Conservation (phyloP, 169 alveolate genomes). For the Neospora caninum region DNA sequence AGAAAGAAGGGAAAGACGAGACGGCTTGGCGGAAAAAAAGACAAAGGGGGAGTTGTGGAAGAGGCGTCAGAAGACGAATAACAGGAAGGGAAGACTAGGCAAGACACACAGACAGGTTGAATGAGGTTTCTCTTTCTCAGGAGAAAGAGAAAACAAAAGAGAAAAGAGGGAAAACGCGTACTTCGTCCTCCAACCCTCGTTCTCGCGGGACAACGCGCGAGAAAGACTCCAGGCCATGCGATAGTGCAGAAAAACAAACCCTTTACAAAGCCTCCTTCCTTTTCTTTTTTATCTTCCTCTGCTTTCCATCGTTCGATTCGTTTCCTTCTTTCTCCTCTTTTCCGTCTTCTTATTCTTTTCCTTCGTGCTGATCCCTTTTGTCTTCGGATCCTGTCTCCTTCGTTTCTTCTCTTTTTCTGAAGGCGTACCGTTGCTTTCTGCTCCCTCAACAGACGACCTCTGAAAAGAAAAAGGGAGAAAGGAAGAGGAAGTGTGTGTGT, state of each 20-base stretch:
- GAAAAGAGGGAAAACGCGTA: background rate
- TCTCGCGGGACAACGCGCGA: background rate
- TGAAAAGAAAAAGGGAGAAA: background rate
- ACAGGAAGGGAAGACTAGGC: no score
- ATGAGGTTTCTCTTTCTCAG: no score
- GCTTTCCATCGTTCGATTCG: background rate
- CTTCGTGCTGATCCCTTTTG: background rate
- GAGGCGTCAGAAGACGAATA: no score
- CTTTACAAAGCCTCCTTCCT: no score
- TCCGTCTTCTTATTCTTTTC: background rate
- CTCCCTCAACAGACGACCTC: background rate
- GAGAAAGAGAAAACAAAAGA: no score
- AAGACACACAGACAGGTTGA: no score
- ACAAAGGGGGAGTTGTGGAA: no score
- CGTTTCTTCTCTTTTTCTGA: background rate
- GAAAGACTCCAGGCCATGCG: background rate
- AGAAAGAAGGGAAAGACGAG: no score
- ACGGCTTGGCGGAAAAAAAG: no score
- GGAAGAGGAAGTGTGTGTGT: background rate
- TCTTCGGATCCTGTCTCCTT: no score
- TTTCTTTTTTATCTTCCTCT: no score
- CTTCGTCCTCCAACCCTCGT: background rate
- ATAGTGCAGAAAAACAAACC: no score
- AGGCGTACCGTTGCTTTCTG: background rate
- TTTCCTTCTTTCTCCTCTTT: background rate